Evolutionary conservation across 2,329 filamentous ascomycete genomes (phyloP).

Genomic region (Ophiosphaerella korrae): DNA sequence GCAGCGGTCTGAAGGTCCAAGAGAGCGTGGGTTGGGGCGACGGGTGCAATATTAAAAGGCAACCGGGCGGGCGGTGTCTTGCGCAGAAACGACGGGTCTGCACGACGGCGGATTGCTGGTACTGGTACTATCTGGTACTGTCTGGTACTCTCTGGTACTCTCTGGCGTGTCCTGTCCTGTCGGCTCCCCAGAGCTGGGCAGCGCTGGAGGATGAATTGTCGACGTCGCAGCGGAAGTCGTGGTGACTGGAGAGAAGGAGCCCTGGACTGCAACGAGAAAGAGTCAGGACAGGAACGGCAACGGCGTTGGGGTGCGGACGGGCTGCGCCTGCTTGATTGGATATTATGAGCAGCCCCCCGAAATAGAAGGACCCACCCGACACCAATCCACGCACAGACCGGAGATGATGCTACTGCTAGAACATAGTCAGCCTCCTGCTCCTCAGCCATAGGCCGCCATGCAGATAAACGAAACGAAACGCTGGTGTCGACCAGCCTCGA

Average conservation of each 20-base stretch:
- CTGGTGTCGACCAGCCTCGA: no score
- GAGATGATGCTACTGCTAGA: background rate
- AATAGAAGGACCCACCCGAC: constrained; percentile 13
- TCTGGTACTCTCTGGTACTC: no score
- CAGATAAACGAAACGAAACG: no score
- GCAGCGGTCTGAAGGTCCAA: constrained; percentile 8
- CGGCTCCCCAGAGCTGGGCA: constrained; percentile 15
- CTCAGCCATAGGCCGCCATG: no score
- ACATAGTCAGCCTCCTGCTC: background rate
- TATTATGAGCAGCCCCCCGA: background rate
- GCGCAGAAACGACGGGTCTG: background rate
- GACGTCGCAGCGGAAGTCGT: constrained; percentile 41
- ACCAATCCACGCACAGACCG: background rate
- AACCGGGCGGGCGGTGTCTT: constrained; percentile 17
- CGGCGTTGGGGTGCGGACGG: constrained; percentile 9
- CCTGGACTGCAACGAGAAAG: constrained; percentile 10
- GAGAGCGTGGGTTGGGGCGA: constrained; percentile 8
- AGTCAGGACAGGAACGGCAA: constrained; percentile 10
- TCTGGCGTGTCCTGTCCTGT: background rate
- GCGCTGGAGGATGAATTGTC: constrained; percentile 23
- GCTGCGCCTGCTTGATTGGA: background rate
- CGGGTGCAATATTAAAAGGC: constrained; percentile 16
- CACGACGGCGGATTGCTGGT: no score
- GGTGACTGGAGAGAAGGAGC: constrained; percentile 19
- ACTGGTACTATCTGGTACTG: no score